Base-by-base conservation (phyloP, 169 alveolate genomes). In the Babesia microti region DNA sequence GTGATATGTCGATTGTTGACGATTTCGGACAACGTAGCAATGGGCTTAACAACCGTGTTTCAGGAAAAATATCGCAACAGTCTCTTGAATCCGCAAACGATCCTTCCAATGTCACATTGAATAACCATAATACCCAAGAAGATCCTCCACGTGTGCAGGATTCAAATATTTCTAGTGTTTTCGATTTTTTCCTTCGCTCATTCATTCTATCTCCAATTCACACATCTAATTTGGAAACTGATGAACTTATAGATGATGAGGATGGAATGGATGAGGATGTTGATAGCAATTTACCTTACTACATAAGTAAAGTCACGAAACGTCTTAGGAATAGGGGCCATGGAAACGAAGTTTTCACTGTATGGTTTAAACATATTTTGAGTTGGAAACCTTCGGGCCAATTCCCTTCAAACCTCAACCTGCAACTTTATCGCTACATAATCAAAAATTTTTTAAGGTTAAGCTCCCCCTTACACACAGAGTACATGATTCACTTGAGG, bases 141-240 rank as follows among this genome's bases (percentile, higher is more conserved):
- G 85, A 75, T 27, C 73, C 85, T 21, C 57, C 81, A 1, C 55
- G 69, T 52, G 75, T 75, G 21, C 85, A 75, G 60, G 85, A 75
- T 63, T 68, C 70, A 15, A 75, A 75, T 44, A 75, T 75, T 45
- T 68, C 85, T n/a, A 50, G 71, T 18, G 79, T 75, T 26, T 75
- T 75, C 41, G 85, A 75, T 24, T 51, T 54, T 29, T 75, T 75
- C 57, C 41, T 75, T 53, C 58, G 72, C 23, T 46, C 81, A 0
- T 75, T 51, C 46, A 63, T 59, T 12, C 26, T 41, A 2, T 48
- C 22, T 7, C 34, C 45, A 15, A 44, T 6, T 15, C 79, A 52
- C 14, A 9, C 34, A n/a, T 46, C 40, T 24, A 52, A 40, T 29
- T 30, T 41, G 15, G 44, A 34, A 22, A 68, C 51, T 17, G 6